Evolutionary conservation across 768 basidiomycete species (phyloP).

Genomic region (Termitomyces sp.): DNA sequence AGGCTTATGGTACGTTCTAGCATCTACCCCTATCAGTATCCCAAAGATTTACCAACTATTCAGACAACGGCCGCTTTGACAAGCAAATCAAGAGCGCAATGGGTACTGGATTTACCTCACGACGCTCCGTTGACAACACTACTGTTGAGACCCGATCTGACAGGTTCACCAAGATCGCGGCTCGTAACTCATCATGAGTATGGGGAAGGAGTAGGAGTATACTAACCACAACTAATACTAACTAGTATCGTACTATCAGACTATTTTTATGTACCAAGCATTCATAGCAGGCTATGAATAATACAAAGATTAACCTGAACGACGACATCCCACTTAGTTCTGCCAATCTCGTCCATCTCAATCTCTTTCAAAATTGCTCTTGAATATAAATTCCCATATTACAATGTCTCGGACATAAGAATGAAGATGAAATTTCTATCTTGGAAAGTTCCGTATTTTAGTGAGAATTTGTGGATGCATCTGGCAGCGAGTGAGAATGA

Average conservation of each 20-base stretch:
- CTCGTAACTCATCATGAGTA: background rate
- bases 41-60: background rate
- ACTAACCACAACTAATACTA: background rate
- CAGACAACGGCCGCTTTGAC: conserved; percentile 38
- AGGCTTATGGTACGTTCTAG: conserved; percentile 29
- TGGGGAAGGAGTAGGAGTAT: background rate
- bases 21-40: background rate
- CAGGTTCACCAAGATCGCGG: conserved; percentile 1
- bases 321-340: background rate
- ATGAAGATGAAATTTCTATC: background rate
- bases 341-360: background rate
- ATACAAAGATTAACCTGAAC: background rate
- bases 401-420: background rate
- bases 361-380: background rate
- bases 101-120: background rate
- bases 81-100: conserved; percentile 37
- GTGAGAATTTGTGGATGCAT: no score
- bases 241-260: background rate
- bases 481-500: no score
- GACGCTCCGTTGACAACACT: background rate
- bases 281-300: conserved; percentile 2
- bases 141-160: background rate
- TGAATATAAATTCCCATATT: background rate
- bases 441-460: background rate
- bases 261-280: background rate